Evolutionary conservation across 164 flowering plant genomes (phyloP).

Genomic region (Hamamelis virginiana): DNA sequence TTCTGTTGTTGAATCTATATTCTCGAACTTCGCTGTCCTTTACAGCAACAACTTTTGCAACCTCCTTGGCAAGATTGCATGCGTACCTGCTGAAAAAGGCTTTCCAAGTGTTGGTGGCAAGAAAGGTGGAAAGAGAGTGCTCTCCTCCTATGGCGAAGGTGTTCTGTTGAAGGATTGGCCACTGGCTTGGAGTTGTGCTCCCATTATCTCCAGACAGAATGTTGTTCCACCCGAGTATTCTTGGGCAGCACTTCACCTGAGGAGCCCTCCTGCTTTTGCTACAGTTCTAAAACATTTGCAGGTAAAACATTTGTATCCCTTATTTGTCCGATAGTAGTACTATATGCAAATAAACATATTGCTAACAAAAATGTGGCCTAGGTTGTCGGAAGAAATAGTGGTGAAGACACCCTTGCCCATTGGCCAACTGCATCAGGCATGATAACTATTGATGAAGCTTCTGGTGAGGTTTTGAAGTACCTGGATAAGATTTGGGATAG

Average conservation of each 20-base stretch:
- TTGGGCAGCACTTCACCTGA: slow-evolving; percentile 83
- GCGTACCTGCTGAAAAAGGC: slow-evolving; percentile 85
- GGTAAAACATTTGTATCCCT: slow-evolving; percentile 35
- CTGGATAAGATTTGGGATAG: slow-evolving; percentile 77
- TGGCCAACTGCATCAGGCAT: slow-evolving; percentile 79
- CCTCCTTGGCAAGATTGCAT: slow-evolving; percentile 74
- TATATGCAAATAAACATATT: background rate
- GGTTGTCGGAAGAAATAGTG: slow-evolving; percentile 81
- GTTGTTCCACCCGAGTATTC: slow-evolving; percentile 89
- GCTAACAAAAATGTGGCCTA: slow-evolving; percentile 20
- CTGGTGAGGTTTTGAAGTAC: slow-evolving; percentile 73
- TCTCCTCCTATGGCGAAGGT: slow-evolving; percentile 77
- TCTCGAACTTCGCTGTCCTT: slow-evolving; percentile 79
- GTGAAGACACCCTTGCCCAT: slow-evolving; percentile 94
- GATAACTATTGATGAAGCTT: slow-evolving; percentile 75
- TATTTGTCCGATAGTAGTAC: background rate
- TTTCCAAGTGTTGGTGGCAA: slow-evolving; percentile 70
- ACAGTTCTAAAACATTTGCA: slow-evolving; percentile 81
- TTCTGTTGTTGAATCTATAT: slow-evolving; percentile 68
- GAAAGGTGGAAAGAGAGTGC: slow-evolving; percentile 78
- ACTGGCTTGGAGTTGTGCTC: slow-evolving; percentile 87
- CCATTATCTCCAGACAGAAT: slow-evolving; percentile 67
- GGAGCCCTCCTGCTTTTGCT: slow-evolving; percentile 84
- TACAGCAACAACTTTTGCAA: slow-evolving; percentile 83
- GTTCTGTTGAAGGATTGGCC: slow-evolving; percentile 93